Conservation (phyloP, 139 green algal genomes). For the Chlamydomonas incerta region DNA sequence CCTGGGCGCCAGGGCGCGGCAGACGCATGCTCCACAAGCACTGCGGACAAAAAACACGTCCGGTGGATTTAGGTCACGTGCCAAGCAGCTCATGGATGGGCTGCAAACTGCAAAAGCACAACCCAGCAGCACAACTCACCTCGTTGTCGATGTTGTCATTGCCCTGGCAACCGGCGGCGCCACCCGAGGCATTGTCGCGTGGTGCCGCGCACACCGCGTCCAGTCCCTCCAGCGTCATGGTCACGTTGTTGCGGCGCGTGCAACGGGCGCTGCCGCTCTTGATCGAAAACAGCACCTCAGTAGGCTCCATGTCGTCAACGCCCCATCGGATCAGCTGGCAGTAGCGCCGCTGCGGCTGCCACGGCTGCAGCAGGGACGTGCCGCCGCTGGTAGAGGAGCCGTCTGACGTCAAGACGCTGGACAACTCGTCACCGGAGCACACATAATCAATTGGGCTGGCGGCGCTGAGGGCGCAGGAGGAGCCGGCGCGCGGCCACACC, state of each 20-base stretch:
- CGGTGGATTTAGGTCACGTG: too few relatives aligned
- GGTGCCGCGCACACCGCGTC: background rate
- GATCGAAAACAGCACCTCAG: background rate
- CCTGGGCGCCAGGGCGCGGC: background rate
- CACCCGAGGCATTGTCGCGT: background rate
- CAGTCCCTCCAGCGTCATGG: background rate
- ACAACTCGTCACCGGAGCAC: background rate
- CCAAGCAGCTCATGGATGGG: too few relatives aligned
- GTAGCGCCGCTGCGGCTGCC: background rate
- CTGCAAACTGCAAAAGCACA: too few relatives aligned
- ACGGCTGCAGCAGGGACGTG: background rate
- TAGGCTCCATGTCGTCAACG: background rate
- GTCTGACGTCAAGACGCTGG: background rate
- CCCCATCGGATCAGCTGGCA: constrained; percentile 1
- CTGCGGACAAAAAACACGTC: too few relatives aligned
- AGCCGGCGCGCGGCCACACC: background rate
- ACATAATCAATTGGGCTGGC: background rate
- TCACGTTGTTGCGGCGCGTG: background rate
- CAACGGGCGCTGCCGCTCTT: background rate
- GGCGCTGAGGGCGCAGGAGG: background rate
- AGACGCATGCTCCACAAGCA: constrained; percentile 7
- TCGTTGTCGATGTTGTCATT: background rate
- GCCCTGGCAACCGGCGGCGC: background rate
- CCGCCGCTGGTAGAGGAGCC: background rate
- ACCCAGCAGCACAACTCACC: background rate